These are phyloP conservation scores for Herpotrichia juniperi DNA, from an alignment of 2,329 filamentous ascomycete genomes.

Conservation along the genomic window DNA sequence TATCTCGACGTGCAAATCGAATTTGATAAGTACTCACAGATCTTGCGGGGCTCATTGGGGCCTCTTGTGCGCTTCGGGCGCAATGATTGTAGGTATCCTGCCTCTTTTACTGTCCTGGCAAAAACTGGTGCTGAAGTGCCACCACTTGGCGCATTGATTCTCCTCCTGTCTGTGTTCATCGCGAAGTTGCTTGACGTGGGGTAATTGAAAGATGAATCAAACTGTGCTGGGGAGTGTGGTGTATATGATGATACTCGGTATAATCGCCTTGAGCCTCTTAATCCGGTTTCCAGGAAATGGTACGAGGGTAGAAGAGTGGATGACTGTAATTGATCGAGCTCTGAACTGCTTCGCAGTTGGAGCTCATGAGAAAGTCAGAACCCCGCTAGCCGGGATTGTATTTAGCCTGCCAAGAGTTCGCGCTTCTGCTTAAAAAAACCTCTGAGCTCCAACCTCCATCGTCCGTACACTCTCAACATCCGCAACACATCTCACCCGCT, in stretches of 20 bases:
- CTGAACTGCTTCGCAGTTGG: no score
- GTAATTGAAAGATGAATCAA: not conserved
- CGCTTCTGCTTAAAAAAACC: slow-evolving; percentile 4
- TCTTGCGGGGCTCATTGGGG: slow-evolving; percentile 77
- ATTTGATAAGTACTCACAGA: slow-evolving; percentile 67
- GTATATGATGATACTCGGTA: no score
- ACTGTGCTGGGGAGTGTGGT: no score
- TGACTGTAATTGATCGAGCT: not conserved
- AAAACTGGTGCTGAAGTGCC: slow-evolving; percentile 78
- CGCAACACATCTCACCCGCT: not conserved
- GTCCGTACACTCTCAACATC: slow-evolving; percentile 17
- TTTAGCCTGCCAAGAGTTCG: slow-evolving; percentile 5
- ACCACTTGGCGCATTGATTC: slow-evolving; percentile 85
- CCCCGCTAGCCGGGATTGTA: not conserved
- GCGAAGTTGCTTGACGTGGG: slow-evolving; percentile 14
- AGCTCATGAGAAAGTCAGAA: no score
- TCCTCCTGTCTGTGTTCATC: slow-evolving; percentile 70
- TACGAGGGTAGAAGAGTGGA: not conserved
- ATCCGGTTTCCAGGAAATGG: not conserved
- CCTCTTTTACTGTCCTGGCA: slow-evolving; percentile 56
- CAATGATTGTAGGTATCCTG: slow-evolving; percentile 51
- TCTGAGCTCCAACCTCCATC: slow-evolving; percentile 2
- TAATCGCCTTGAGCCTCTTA: no score
- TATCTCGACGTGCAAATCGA: not conserved
- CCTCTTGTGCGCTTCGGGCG: slow-evolving; percentile 64